Base-by-base conservation (phyloP, 768 basidiomycete genomes). In the Pleurotus giganteus region DNA sequence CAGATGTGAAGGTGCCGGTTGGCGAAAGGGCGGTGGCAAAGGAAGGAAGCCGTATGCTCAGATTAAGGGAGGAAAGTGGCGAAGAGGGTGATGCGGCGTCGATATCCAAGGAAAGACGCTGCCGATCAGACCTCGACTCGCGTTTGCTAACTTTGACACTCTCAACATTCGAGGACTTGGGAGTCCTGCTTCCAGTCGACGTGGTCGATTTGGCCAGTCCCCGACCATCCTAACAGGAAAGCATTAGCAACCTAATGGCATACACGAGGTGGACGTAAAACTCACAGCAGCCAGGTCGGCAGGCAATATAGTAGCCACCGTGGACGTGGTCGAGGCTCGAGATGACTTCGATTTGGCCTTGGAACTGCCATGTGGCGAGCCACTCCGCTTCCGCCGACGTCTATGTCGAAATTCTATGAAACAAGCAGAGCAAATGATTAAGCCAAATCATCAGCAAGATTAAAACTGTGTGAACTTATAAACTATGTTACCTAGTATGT, bases 401-500 rank as follows among this genome's bases (percentile, higher is more conserved):
- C 65, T 73, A 13, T 69, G 66, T 11, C 68, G 65, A n/a, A 69
- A 64, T 58, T 68, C 71, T 67, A 65, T n/a, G n/a, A n/a, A n/a
- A n/a, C 39, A 41, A 31, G 34, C 27, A 47, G 51, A 15, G 37
- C 24, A 47, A 37, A 28, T 57, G 47, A 34, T 31, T 6, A 37
- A 32, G 47, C 15, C 29, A 55, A 27, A 56, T 19, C 47, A 13
- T 46, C 43, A 19, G 26, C 21, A 47, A 36, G 23, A 45, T 19
- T 17, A 15, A 7, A 41, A 7, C 8, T 26, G 17, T 39, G 31
- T 32, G 41, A 57, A 29, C 50, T 42, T 44, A 57, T 55, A 68
- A 15, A 74, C 68, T 42, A 70, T 75, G 43, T 60, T 59, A 59
- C 76, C 77, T 46, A 71, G 65, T 5, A 76, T 74, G 51, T 72